These are phyloP conservation scores for Primulina tabacum DNA, from an alignment of 257 asterid species.

Conservation along the genomic window DNA sequence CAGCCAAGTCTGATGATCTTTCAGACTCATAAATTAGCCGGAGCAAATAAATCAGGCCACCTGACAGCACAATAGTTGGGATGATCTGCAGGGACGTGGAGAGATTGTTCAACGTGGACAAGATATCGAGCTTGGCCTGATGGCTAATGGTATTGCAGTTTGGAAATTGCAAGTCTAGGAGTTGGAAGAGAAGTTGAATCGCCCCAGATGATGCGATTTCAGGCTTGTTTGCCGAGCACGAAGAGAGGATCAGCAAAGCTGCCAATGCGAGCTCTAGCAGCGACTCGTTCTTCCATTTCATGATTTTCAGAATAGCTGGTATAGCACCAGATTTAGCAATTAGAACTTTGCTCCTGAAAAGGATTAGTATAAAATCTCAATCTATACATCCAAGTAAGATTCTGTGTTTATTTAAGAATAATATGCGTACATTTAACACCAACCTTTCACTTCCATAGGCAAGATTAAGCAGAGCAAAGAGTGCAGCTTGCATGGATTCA, in stretches of 20 bases:
- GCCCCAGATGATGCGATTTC: constrained; percentile 65
- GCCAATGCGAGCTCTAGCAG: constrained; percentile 54
- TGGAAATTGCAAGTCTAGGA: constrained; percentile 35
- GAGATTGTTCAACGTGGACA: constrained; percentile 64
- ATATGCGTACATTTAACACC: not conserved
- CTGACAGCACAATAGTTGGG: constrained; percentile 44
- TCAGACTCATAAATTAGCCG: constrained; percentile 35
- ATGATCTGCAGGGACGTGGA: constrained; percentile 48
- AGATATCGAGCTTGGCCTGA: constrained; percentile 57
- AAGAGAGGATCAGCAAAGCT: constrained; percentile 59
- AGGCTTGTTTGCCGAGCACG: constrained; percentile 60
- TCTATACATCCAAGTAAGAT: not conserved
- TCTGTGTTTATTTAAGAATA: not conserved
- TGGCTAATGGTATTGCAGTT: constrained; percentile 30
- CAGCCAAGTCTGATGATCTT: constrained; percentile 54
- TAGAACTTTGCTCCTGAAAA: constrained; percentile 58
- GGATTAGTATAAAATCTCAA: not conserved
- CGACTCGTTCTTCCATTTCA: constrained; percentile 44
- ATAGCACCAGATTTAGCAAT: constrained; percentile 63
- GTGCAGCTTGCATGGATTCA: constrained; percentile 65
- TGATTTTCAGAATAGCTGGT: constrained; percentile 45
- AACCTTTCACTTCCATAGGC: constrained; percentile 80
- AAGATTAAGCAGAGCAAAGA: constrained; percentile 65
- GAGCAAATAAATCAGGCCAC: constrained; percentile 39
- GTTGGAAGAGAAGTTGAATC: constrained; percentile 41